phyloP scores from a whole-genome alignment of 2,329 filamentous ascomycete species.

The Cryphonectria naterciae region DNA sequence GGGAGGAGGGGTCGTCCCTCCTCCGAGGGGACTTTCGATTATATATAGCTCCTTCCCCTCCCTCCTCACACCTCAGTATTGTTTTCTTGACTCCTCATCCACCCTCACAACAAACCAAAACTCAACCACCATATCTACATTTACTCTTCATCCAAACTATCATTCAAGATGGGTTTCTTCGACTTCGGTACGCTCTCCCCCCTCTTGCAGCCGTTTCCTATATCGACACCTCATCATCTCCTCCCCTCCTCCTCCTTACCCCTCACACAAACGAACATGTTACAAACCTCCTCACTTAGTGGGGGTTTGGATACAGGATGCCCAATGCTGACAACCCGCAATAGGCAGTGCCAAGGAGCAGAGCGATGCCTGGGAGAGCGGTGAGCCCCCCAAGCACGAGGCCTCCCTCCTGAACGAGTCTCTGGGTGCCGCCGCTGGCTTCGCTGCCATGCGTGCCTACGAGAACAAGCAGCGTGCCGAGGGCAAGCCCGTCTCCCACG shows the following conservation, averaged over 20 bases:
- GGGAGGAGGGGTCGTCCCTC: not conserved
- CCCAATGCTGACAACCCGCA: not conserved
- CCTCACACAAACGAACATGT: not conserved
- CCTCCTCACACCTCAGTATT: not conserved
- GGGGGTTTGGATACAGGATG: not conserved
- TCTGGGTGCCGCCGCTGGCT: constrained; percentile 75
- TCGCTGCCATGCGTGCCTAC: constrained; percentile 79
- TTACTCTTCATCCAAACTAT: not conserved
- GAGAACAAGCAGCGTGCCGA: constrained; percentile 74
- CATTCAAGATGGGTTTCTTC: constrained; percentile 30
- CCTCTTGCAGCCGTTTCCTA: not conserved
- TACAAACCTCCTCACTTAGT: not conserved
- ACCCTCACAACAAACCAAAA: constrained; percentile 1
- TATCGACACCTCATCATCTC: not conserved
- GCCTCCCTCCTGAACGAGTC: constrained; percentile 73
- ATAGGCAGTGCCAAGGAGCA: constrained; percentile 25
- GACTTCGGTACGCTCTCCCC: constrained; percentile 29
- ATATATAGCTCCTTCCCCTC: constrained; percentile 26
- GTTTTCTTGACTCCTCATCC: constrained; percentile 7
- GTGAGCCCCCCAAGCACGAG: constrained; percentile 56
- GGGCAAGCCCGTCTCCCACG: constrained; percentile 72
- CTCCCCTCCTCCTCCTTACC: not conserved
- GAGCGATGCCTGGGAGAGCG: constrained; percentile 47
- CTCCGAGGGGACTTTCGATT: constrained; percentile 7
- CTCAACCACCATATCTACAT: not conserved